Base-by-base conservation (phyloP, 106 monocot genomes). In the Amphibolis antarctica region DNA sequence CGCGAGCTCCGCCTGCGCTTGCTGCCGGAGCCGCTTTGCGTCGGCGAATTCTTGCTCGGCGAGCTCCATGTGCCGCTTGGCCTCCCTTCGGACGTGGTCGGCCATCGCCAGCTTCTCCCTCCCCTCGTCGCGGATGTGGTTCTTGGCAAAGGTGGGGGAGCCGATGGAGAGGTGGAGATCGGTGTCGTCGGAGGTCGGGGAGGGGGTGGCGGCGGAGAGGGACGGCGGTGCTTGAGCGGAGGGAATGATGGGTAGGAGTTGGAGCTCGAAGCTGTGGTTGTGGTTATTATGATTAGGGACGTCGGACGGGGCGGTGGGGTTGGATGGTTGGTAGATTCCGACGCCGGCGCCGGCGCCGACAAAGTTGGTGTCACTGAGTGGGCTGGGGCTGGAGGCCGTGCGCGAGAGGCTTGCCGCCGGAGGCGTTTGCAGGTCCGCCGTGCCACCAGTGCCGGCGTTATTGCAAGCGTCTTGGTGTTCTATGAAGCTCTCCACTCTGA, bases 401-500 rank as follows among this genome's bases (percentile, higher is more conserved):
- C 65, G 64, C 0, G 79, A 78, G n/a, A 55, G 50, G 22, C 66
- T 44, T 3, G 67, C 62, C 3, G 73, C 12, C 25, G 52, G 69
- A 3, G 69, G 62, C 0, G 46, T 28, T 20, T 18, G 64, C 4
- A 69, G 47, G 59, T 63, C 70, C 11, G 62, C 44, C 1, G 27
- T 24, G 22, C 66, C 31, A 7, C 36, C 36, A 23, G 73, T 54
- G 49, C 73, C 49, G 15, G 69, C 66, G n/a, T n/a, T n/a, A 47
- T 31, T 70, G 72, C 88, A 88, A 5, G 71, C 47, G 27, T 88
- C 88, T 69, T 88, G 88, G 63, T 88, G 88, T 55, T 88, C 88
- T 23, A 88, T 88, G 81, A 88, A 88, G 74, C 84, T 81, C 67
- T 88, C 88, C 55, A 88, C 88, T 36, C 88, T 84, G 53, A 21